Conservation (phyloP, 1,139 yeast genomes). For the Entelexis paramagnoliae region DNA sequence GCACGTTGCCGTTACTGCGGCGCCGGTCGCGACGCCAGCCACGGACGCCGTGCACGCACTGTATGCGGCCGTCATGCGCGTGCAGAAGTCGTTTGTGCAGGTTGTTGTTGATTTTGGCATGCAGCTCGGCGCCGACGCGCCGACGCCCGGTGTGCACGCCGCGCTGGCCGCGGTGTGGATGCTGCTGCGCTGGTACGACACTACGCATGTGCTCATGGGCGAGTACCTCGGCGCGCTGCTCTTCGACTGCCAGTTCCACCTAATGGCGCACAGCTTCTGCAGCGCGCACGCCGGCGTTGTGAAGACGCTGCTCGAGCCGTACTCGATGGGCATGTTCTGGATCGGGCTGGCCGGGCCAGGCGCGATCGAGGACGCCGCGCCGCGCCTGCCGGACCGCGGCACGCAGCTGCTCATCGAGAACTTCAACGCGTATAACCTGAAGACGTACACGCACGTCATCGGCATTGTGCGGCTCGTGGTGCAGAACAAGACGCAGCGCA, state of each 20-base stretch:
- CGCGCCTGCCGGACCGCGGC: background rate
- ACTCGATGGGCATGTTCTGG: background rate
- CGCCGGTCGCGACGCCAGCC: background rate
- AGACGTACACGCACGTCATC: constrained; percentile 31
- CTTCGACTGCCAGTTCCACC: constrained; percentile 60
- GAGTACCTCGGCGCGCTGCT: constrained; percentile 64
- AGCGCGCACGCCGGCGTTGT: constrained; percentile 13
- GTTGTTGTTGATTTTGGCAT: constrained; percentile 56
- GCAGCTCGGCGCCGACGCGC: constrained; percentile 31
- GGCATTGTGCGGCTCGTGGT: constrained; percentile 32
- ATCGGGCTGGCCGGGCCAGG: background rate
- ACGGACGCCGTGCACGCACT: constrained; percentile 42
- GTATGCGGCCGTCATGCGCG: constrained; percentile 44
- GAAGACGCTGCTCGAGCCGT: constrained; percentile 8
- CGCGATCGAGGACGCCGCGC: background rate
- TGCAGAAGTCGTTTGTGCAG: constrained; percentile 51
- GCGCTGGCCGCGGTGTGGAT: constrained; percentile 45
- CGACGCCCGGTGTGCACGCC: constrained; percentile 41
- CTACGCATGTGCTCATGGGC: constrained; percentile 58
- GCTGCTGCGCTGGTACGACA: constrained; percentile 66
- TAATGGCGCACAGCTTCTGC: constrained; percentile 35
- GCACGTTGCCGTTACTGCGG: background rate
- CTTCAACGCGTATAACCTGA: constrained; percentile 20
- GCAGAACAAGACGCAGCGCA: constrained; percentile 35
- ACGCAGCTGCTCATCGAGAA: constrained; percentile 9